Conservation (phyloP, 345 rosid species). For the Aquilaria yunnanensis region DNA sequence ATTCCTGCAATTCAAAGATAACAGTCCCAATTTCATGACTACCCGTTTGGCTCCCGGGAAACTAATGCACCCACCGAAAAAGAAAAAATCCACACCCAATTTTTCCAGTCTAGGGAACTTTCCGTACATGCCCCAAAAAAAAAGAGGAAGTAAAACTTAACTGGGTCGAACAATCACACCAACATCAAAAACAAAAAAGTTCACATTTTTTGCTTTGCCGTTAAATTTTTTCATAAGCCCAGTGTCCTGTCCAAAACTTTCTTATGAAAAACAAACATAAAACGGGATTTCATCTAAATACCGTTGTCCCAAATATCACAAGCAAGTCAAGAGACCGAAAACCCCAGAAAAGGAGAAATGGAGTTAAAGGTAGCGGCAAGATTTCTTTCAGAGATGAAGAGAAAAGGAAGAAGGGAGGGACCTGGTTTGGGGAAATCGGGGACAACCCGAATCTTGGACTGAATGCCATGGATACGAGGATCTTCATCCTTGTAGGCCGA, state of each 20-base stretch:
- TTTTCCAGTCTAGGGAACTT: no score
- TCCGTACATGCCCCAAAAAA: background rate
- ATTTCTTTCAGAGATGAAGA: background rate
- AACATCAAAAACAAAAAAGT: background rate
- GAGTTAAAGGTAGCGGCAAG: background rate
- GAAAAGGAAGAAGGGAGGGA: conserved; percentile 8
- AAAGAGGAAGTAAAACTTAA: background rate
- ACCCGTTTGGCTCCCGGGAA: background rate
- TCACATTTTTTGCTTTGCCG: background rate
- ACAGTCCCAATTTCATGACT: background rate
- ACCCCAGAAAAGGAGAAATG: conserved; percentile 1
- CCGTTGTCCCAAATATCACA: conserved; percentile 7
- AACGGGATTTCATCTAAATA: background rate
- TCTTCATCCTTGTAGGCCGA: conserved; percentile 55
- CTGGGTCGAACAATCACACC: background rate
- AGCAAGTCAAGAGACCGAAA: conserved; percentile 11
- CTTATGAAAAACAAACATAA: no score
- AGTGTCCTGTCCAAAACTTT: no score
- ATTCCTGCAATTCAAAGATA: conserved; percentile 48
- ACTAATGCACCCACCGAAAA: background rate
- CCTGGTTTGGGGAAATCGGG: conserved; percentile 87
- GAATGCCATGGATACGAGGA: conserved; percentile 70
- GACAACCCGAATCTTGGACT: conserved; percentile 77
- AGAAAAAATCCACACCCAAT: no score
- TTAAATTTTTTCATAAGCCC: no score